Percentiles rank a stretch among this genome's conserved stretches.
Evolutionary conservation across 2,329 filamentous ascomycete genomes (phyloP).

Genomic region (Cladophialophora immunda): DNA sequence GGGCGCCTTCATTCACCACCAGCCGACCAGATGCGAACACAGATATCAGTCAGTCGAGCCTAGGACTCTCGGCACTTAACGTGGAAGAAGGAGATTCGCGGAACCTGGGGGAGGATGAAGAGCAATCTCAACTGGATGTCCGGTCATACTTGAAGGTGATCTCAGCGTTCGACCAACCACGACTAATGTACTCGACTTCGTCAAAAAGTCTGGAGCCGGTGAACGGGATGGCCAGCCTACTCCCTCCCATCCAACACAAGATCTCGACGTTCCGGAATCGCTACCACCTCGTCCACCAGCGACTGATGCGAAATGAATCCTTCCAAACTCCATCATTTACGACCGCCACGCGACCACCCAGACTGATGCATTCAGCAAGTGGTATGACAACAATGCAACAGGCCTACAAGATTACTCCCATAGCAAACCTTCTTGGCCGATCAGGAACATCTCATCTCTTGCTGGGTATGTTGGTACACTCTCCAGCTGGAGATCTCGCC

Average conservation of each 20-base stretch:
- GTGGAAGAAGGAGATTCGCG: slow-evolving; percentile 41
- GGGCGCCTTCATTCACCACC: slow-evolving; percentile 60
- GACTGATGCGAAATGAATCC: slow-evolving; percentile 88
- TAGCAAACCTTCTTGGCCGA: slow-evolving; percentile 77
- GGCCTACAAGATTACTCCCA: slow-evolving; percentile 87
- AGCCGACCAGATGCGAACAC: slow-evolving; percentile 52
- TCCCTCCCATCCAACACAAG: slow-evolving; percentile 82
- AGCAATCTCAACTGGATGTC: slow-evolving; percentile 69
- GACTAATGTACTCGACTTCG: slow-evolving; percentile 54
- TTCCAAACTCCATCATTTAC: slow-evolving; percentile 86
- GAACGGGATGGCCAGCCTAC: slow-evolving; percentile 70
- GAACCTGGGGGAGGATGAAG: slow-evolving; percentile 18
- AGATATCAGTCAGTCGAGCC: slow-evolving; percentile 72
- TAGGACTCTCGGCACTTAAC: slow-evolving; percentile 62
- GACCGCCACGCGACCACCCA: slow-evolving; percentile 60
- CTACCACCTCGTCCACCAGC: slow-evolving; percentile 91
- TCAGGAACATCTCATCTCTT: slow-evolving; percentile 86
- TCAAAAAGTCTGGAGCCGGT: slow-evolving; percentile 92
- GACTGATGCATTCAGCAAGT: slow-evolving; percentile 67
- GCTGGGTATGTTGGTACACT: slow-evolving; percentile 82
- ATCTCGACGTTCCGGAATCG: slow-evolving; percentile 86
- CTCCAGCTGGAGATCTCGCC: slow-evolving; percentile 77
- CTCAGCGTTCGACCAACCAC: slow-evolving; percentile 83
- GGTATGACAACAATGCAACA: slow-evolving; percentile 63
- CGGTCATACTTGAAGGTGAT: slow-evolving; percentile 86